phyloP scores from a whole-genome alignment of 768 basidiomycete species.

The Pisolithus tinctorius region DNA sequence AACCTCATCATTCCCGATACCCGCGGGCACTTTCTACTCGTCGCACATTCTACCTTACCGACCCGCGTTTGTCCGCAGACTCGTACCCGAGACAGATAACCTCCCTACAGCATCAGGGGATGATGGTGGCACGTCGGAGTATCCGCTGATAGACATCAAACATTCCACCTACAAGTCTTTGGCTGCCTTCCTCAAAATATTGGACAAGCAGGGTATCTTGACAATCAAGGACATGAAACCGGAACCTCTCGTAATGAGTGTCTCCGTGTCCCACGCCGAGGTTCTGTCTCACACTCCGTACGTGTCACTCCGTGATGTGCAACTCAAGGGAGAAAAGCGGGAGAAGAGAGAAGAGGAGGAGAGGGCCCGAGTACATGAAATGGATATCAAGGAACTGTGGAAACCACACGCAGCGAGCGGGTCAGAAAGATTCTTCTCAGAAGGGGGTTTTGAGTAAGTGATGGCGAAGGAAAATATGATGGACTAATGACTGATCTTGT shows the following conservation, averaged over 20 bases:
- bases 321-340: slow-evolving; percentile 55
- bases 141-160: slow-evolving; percentile 60
- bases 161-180: slow-evolving; percentile 77
- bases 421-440: too few relatives aligned
- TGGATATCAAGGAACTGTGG: slow-evolving; percentile 65
- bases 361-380: slow-evolving; percentile 39
- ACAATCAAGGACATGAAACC: too few relatives aligned
- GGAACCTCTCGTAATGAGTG: slow-evolving; percentile 49
- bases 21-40: too few relatives aligned
- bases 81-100: background rate
- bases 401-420: slow-evolving; percentile 52
- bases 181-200: slow-evolving; percentile 70
- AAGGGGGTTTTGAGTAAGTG: too few relatives aligned
- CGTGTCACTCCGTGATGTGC: slow-evolving; percentile 57
- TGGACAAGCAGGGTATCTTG: too few relatives aligned
- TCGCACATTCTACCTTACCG: slow-evolving; percentile 79
- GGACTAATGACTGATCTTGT: background rate
- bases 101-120: slow-evolving; percentile 6
- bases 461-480: background rate
- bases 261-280: slow-evolving; percentile 50
- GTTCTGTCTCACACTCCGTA: slow-evolving; percentile 47
- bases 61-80: slow-evolving; percentile 47
- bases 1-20: too few relatives aligned
- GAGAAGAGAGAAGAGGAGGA: slow-evolving; percentile 47
- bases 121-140: slow-evolving; percentile 22